Evolutionary conservation across 345 rosid genomes (phyloP), one percentile per base, ranked within the genome.

Genomic region (Firmiana major): DNA sequence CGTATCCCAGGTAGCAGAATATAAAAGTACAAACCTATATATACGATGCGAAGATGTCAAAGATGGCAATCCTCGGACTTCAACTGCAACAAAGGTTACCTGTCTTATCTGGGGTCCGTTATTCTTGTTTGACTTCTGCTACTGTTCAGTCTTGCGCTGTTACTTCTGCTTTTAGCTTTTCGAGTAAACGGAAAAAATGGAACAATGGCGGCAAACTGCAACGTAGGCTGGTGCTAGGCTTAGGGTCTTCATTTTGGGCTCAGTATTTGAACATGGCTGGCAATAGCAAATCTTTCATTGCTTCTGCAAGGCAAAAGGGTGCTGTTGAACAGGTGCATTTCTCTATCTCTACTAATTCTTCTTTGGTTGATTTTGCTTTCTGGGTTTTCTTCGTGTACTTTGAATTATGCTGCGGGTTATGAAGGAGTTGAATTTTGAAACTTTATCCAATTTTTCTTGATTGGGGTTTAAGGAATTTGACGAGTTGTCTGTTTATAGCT

Each of bases 271-370:
- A 73, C 79, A 87, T 83, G 89, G 86, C 87, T 57, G 82, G 82
- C 75, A 86, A 82, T 54, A 79, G 81, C 74, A 93, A 85, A 4
- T 82, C 87, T 40, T 91, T 87, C 86, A 78, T 88, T 46, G 97
- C 95, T 81, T 91, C 91, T 24, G 98, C 97, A 1, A 91, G 90
- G 75, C 92, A 86, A 74, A 86, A 87, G 70, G 76, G 87, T 69
- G 84, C 87, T 36, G 75, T 93, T 60, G 98, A 91, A 77, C 84
- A 90, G 98, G 95, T 94, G 15, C 71, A 17, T 74, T 65, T 77
- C 34, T 62, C 67, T 34, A 2, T 53, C 43, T 17, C 16, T 22
- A 15, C 13, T 62, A 40, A 17, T 62, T 75, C 3, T 31, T 31
- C 46, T 7, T 51, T 31, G 8, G 28, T 74, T 19, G 3, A 49